These are phyloP conservation scores for Ceratocystis harringtonii DNA, from an alignment of 2,329 filamentous ascomycete species.

Conservation along the genomic window DNA sequence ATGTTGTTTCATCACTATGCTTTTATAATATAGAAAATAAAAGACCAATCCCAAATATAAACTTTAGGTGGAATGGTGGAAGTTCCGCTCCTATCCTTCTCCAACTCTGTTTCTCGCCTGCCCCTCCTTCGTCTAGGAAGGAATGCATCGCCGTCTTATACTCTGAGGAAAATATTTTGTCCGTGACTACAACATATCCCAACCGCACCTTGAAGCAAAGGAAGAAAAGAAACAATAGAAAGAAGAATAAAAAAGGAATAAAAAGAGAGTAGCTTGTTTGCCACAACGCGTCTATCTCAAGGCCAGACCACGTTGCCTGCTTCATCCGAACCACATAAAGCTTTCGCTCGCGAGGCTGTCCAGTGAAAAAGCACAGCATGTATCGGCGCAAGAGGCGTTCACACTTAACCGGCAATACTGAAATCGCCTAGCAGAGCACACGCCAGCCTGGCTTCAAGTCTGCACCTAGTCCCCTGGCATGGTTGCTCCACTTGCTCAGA, in stretches of 20 bases:
- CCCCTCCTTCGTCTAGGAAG: neutral
- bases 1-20: neutral
- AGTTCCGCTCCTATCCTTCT: neutral
- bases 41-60: constrained; percentile 8
- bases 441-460: constrained; percentile 1
- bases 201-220: neutral
- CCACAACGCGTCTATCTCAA: constrained; percentile 12
- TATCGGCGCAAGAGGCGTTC: neutral
- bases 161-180: neutral
- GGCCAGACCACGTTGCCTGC: constrained; percentile 10
- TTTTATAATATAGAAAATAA: constrained; percentile 1
- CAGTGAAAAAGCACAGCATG: neutral
- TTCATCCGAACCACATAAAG: constrained; percentile 15
- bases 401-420: neutral
- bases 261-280: constrained; percentile 9
- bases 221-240: neutral
- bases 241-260: neutral
- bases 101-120: neutral
- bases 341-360: constrained; percentile 10
- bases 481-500: constrained; percentile 30
- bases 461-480: neutral
- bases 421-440: neutral
- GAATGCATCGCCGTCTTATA: neutral
- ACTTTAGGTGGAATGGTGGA: constrained; percentile 11
- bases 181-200: neutral